Conservation (phyloP, 371 early-diverging fungal species). For the Mortierella sp. region DNA sequence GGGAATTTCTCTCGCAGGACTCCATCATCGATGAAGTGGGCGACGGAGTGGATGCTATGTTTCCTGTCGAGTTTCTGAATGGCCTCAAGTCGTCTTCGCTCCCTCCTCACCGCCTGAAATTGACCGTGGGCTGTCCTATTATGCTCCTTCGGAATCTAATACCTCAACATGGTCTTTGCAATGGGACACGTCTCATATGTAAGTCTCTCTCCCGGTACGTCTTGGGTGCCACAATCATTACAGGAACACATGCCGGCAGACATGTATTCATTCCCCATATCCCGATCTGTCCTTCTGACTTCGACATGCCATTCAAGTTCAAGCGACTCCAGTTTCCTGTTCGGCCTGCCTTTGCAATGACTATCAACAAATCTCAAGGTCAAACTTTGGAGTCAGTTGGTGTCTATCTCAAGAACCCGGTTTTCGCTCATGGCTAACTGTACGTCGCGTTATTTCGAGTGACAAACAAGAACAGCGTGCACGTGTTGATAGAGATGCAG, state of each 20-base stretch:
- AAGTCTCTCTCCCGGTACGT: not conserved
- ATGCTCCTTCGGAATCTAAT: conserved; percentile 31
- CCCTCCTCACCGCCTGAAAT: conserved; percentile 34
- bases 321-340: too few relatives aligned
- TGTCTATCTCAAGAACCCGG: not conserved
- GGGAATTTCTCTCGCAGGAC: too few relatives aligned
- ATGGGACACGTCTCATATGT: conserved; percentile 49
- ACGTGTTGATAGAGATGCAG: not conserved
- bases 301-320: too few relatives aligned
- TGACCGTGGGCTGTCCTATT: conserved; percentile 33
- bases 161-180: conserved; percentile 39
- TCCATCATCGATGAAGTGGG: too few relatives aligned
- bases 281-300: too few relatives aligned
- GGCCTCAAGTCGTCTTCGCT: conserved; percentile 23
- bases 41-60: not conserved
- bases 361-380: conserved; percentile 18
- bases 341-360: too few relatives aligned
- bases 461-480: not conserved
- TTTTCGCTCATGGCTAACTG: not conserved
- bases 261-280: too few relatives aligned
- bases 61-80: conserved; percentile 38
- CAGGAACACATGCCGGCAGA: not conserved
- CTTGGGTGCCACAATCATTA: conserved; percentile 15
- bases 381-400: conserved; percentile 8
- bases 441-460: conserved; percentile 3